A percentile compares a stretch with the other conserved stretches of the same genome.
These are phyloP conservation scores for Phlyctochytrium arcticum DNA, from an alignment of 192 early-diverging fungal genomes.

Conservation along the genomic window DNA sequence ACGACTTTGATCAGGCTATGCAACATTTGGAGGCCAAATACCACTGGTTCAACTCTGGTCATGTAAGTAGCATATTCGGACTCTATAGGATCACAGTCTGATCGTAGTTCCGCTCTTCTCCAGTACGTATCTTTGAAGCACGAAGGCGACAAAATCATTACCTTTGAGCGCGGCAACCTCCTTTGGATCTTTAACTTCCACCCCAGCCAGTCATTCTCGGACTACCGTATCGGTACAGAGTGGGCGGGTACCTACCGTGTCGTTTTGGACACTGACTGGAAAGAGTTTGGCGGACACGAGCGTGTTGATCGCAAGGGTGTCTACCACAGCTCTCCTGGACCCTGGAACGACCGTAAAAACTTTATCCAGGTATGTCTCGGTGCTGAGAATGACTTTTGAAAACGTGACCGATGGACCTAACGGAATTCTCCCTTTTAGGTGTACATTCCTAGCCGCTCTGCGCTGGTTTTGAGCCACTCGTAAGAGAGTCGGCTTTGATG, in stretches of 20 bases:
- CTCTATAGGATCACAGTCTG: constrained; percentile 29
- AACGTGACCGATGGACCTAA: neutral
- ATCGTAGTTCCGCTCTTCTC: no score
- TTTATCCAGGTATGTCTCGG: constrained; percentile 60
- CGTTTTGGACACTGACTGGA: constrained; percentile 74
- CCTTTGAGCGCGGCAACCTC: constrained; percentile 84
- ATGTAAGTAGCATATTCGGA: constrained; percentile 26
- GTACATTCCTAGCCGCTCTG: constrained; percentile 74
- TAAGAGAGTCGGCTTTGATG: constrained; percentile 16
- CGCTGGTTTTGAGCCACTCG: constrained; percentile 54
- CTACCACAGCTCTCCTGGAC: constrained; percentile 66
- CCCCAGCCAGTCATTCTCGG: constrained; percentile 74
- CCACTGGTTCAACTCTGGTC: constrained; percentile 63
- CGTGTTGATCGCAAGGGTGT: constrained; percentile 60
- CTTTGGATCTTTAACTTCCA: constrained; percentile 97
- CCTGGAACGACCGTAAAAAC: constrained; percentile 71
- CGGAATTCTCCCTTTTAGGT: constrained; percentile 39
- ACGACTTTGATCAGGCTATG: constrained; percentile 87
- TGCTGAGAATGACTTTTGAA: constrained; percentile 38
- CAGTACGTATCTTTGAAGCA: constrained; percentile 83
- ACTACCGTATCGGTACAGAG: constrained; percentile 80
- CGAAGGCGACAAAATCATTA: constrained; percentile 88
- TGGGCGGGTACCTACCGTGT: constrained; percentile 65
- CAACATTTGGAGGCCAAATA: constrained; percentile 66
- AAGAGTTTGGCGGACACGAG: constrained; percentile 73